These are phyloP conservation scores for Trametes coccinea DNA, from an alignment of 768 basidiomycete species.

Conservation along the genomic window DNA sequence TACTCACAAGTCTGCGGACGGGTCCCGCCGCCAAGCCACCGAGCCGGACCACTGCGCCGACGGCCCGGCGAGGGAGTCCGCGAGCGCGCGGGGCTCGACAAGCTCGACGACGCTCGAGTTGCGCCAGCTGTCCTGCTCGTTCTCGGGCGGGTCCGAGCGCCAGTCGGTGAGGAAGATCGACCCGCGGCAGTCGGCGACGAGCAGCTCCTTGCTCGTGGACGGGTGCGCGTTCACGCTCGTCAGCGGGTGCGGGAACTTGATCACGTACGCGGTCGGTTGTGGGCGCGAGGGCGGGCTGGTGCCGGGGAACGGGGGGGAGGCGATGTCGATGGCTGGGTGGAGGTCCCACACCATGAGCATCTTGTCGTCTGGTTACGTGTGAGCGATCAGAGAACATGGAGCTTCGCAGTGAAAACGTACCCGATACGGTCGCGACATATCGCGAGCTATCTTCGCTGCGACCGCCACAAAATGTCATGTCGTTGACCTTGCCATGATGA, in stretches of 20 bases:
- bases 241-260: conserved; percentile 73
- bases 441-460: conserved; percentile 64
- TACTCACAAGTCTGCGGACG: conserved; percentile 66
- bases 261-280: conserved; percentile 78
- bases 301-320: conserved; percentile 39
- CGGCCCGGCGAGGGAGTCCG: conserved; percentile 49
- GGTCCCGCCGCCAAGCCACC: conserved; percentile 68
- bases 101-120: conserved; percentile 69
- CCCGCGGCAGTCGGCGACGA: conserved; percentile 75
- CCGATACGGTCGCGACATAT: conserved; percentile 82
- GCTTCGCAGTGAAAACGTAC: conserved; percentile 35
- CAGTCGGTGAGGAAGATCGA: conserved; percentile 81
- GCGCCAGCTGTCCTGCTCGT: conserved; percentile 55
- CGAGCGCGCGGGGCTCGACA: conserved; percentile 64
- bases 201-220: conserved; percentile 72
- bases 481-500: conserved; percentile 77
- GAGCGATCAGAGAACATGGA: background rate
- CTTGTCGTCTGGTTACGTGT: conserved; percentile 59
- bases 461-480: conserved; percentile 80
- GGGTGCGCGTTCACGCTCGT: conserved; percentile 70
- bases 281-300: conserved; percentile 43
- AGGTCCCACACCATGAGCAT: conserved; percentile 89
- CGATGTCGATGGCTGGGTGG: conserved; percentile 52
- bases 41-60: conserved; percentile 53
- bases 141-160: conserved; percentile 65